Evolutionary conservation across 1,139 yeast genomes (phyloP), one percentile per base, ranked within the genome.

Genomic region (Suhomyces coccinellae): DNA sequence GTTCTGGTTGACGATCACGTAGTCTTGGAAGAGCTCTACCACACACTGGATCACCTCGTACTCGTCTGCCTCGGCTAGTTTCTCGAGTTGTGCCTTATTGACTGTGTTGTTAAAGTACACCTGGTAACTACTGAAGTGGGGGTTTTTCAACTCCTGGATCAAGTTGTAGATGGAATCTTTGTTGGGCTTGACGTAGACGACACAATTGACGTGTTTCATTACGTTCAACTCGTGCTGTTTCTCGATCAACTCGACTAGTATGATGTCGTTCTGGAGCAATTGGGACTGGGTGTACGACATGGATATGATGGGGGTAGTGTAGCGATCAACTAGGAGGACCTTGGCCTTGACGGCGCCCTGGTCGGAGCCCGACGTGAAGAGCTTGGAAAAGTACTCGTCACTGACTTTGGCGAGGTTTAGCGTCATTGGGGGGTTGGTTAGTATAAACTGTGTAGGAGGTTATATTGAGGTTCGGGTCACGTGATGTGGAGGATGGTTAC

Each of bases 11-110:
- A 90, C 69, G 6, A 87, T 83, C 50, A 80, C 73, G 61, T 85
- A 91, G 62, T 93, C 98, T 52, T 85, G 88, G 59, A 89, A 93
- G 39, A 90, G 62, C 60, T 93, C 99, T 31, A 85, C 80, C 2
- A 93, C 90, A 50, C 79, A 80, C 5, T 77, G 69, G 8, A 95
- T 87, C 6, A 82, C 81, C 59, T 91, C 99, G 56, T 82, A 75
- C 59, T 88, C 95, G 63, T 93, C 99, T 2, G 88, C 80, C 62
- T 89, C 96, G 0, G 99, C 99, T 33, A 93, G 62, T 45, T 86
- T 75, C 61, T 95, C 99, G 53, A 93, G 65, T 51, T 87, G 87
- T 30, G 82, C 73, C 65, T 91, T 91, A 44, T 81, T 74, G 29
- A 90, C 76, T 20, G 82, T 71, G 62, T 90, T 90, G 62, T 82